phyloP scores from a whole-genome alignment of 2,329 filamentous ascomycete genomes.

The Colletotrichum cereale region DNA sequence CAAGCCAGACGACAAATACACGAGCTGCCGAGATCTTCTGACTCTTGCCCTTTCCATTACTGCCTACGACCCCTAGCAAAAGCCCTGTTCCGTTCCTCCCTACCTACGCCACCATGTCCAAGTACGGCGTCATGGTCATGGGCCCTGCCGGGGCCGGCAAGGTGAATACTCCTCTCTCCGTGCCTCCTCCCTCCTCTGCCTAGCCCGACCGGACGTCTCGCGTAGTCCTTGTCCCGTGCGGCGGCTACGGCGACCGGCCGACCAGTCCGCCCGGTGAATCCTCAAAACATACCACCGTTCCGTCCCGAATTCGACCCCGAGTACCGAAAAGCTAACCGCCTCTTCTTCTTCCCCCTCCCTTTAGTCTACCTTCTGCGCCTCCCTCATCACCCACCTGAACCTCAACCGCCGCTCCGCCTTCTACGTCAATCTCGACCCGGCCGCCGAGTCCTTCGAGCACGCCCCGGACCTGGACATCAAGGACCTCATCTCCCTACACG shows the following conservation, averaged over 20 bases:
- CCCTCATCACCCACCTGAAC: constrained; percentile 91
- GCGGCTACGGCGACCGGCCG: neutral
- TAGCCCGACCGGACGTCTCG: neutral
- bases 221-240: neutral
- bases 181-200: neutral
- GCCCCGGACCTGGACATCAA: constrained; percentile 95
- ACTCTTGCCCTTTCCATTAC: constrained; percentile 22
- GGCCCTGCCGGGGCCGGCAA: constrained; percentile 96
- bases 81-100: neutral
- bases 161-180: constrained; percentile 55
- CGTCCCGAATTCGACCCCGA: neutral
- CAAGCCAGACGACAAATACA: neutral
- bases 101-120: constrained; percentile 75
- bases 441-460: constrained; percentile 92
- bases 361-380: constrained; percentile 92
- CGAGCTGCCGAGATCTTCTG: neutral
- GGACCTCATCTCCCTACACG: constrained; percentile 91
- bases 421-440: constrained; percentile 98
- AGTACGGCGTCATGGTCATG: constrained; percentile 95
- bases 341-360: neutral
- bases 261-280: neutral
- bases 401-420: constrained; percentile 93
- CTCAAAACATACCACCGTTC: neutral
- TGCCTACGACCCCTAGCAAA: constrained; percentile 7
- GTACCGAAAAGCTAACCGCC: neutral